Percentiles rank a stretch among this genome's conserved stretches.
Evolutionary conservation across 805 yeast species (phyloP).

Genomic region (Kluyveromyces aestuarii): DNA sequence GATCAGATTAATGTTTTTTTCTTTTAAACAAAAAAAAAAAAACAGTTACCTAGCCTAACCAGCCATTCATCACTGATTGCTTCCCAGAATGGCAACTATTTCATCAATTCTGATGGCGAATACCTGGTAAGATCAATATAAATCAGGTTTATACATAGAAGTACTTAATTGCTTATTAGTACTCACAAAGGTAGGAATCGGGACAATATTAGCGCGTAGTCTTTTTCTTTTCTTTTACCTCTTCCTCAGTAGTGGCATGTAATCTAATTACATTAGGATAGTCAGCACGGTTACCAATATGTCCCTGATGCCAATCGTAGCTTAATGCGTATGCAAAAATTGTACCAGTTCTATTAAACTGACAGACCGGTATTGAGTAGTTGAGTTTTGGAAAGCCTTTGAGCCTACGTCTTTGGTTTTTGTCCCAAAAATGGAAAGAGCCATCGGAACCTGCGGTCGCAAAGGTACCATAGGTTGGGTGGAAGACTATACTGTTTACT

Average conservation of each 20-base stretch:
- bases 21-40: neutral
- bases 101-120: no score
- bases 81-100: no score
- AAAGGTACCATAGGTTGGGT: constrained; percentile 85
- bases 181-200: no score
- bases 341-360: constrained; percentile 75
- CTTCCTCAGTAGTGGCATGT: constrained; percentile 81
- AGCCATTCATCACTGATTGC: no score
- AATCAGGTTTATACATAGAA: no score
- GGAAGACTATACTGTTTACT: constrained; percentile 74
- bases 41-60: no score
- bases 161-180: no score
- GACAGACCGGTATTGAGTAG: constrained; percentile 63
- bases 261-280: constrained; percentile 68
- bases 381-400: constrained; percentile 65
- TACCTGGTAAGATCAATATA: no score
- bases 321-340: constrained; percentile 86
- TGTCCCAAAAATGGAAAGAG: constrained; percentile 90
- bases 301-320: constrained; percentile 95
- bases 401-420: constrained; percentile 80
- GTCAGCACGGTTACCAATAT: constrained; percentile 65
- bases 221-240: constrained; percentile 49
- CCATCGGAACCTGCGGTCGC: constrained; percentile 96
- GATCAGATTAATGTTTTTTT: no score
- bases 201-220: constrained; percentile 4